Evolutionary conservation across 805 yeast species (phyloP).

Genomic region (Dipodascus albidus): DNA sequence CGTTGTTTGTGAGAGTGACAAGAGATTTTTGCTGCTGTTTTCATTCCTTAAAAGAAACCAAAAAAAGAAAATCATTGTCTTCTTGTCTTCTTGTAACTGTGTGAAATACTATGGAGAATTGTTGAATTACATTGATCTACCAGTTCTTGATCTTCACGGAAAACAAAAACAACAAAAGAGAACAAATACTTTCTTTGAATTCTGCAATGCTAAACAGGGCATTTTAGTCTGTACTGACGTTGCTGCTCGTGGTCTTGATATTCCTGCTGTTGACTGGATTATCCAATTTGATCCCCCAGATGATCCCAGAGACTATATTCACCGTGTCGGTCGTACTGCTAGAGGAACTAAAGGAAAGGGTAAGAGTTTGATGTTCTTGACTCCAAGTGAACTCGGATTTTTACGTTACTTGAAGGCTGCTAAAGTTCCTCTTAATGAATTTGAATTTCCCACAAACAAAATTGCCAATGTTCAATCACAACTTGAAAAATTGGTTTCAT

Average conservation of each 20-base stretch:
- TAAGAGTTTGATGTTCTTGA: constrained; percentile 85
- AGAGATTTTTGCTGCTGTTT: constrained; percentile 78
- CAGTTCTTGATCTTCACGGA: constrained; percentile 93
- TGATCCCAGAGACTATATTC: constrained; percentile 98
- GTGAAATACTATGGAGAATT: constrained; percentile 94
- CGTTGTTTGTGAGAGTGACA: constrained; percentile 94
- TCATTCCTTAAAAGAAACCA: constrained; percentile 88
- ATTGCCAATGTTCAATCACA: constrained; percentile 95
- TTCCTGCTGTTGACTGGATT: constrained; percentile 98
- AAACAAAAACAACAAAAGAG: constrained; percentile 98
- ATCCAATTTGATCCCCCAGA: constrained; percentile 99
- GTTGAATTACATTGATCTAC: constrained; percentile 90
- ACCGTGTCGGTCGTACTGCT: constrained; percentile 98
- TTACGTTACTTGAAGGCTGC: constrained; percentile 91
- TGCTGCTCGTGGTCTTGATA: constrained; percentile 98
- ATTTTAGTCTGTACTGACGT: constrained; percentile 93
- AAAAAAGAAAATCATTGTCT: constrained; percentile 82
- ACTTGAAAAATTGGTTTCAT: constrained; percentile 77
- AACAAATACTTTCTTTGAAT: constrained; percentile 95
- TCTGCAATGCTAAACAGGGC: constrained; percentile 94
- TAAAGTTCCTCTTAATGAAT: constrained; percentile 94
- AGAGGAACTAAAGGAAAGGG: constrained; percentile 81
- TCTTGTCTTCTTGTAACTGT: constrained; percentile 91
- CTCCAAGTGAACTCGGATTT: constrained; percentile 91
- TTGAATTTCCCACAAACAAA: constrained; percentile 87